Base-by-base conservation (phyloP, 2,329 filamentous ascomycete species). In the Calonectria crousiana region DNA sequence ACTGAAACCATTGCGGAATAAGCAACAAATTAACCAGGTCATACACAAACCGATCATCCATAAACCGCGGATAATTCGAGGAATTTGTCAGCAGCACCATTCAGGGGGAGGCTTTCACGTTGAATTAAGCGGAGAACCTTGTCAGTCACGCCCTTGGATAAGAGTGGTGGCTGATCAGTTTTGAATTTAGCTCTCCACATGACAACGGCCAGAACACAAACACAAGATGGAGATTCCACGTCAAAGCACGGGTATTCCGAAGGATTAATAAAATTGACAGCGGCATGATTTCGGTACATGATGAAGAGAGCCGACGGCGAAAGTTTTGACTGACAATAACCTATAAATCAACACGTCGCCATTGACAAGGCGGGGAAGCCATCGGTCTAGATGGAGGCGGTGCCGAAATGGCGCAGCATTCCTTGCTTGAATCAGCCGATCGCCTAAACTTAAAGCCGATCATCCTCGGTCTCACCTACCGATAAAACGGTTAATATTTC, bases 361-460 rank as follows among this genome's bases (percentile, higher is more conserved):
- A 5, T 23, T 47, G 9, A 13, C 9, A n/a, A 34, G 18, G 52
- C 28, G 52, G 52, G 52, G 28, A 32, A 41, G 14, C 56, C 8
- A 60, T 41, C 56, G 32, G n/a, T 38, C 53, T 26, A 41, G 34
- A 38, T 13, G 23, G 34, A 34, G 56, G 34, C 9, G 23, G 28
- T 28, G 56, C 56, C 56, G 56, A 69, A 62, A 62, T 69, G 41
- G 60, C 41, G 67, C 44, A 23, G 30, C 30, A 30, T 41, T 53
- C 28, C 8, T 1, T 1, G 14, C 14, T 30, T 20, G 16, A 30
- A 70, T 32, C 23, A 26, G 26, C 26, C 10, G 58, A 53, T 60
- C 68, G 68, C 56, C 16, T 70, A 64, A 70, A 70, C 32, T 44
- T 44, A 64, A 44, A 53, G 56, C 68, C 68, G 68, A 53, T 53